Evolutionary conservation across 768 basidiomycete species (phyloP).

Genomic region (Arthromyces matolae): DNA sequence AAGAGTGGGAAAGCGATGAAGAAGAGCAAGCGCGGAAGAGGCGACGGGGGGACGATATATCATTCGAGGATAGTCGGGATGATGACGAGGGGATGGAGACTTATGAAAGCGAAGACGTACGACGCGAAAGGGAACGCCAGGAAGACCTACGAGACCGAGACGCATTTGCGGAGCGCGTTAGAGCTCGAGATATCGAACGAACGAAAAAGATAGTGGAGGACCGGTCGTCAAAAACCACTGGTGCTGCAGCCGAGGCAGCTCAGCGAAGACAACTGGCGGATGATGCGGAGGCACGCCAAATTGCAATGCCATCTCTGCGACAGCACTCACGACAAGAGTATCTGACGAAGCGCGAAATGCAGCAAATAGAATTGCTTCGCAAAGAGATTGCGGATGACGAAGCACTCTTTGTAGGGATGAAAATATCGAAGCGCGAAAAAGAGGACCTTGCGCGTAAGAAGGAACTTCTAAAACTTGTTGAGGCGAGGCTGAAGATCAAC

Average conservation of each 20-base stretch:
- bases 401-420: conserved; percentile 87
- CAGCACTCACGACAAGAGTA: conserved; percentile 93
- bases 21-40: conserved; percentile 75
- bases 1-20: conserved; percentile 90
- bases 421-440: conserved; percentile 78
- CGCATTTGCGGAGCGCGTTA: conserved; percentile 87
- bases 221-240: conserved; percentile 72
- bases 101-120: conserved; percentile 67
- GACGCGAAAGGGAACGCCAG: conserved; percentile 68
- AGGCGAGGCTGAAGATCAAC: conserved; percentile 90
- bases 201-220: conserved; percentile 93
- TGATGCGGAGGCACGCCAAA: conserved; percentile 53
- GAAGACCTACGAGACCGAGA: conserved; percentile 87
- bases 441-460: conserved; percentile 87
- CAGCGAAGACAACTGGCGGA: conserved; percentile 80
- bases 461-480: conserved; percentile 85
- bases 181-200: conserved; percentile 74
- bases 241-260: conserved; percentile 79
- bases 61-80: conserved; percentile 27
- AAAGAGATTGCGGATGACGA: conserved; percentile 95
- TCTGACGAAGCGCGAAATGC: conserved; percentile 91
- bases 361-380: conserved; percentile 90
- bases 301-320: conserved; percentile 68
- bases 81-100: conserved; percentile 41
- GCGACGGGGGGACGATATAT: conserved; percentile 46